A percentile compares a stretch with the other conserved stretches of the same genome.
Conservation (phyloP, 306 rosid species). For the Argentina anserina region DNA sequence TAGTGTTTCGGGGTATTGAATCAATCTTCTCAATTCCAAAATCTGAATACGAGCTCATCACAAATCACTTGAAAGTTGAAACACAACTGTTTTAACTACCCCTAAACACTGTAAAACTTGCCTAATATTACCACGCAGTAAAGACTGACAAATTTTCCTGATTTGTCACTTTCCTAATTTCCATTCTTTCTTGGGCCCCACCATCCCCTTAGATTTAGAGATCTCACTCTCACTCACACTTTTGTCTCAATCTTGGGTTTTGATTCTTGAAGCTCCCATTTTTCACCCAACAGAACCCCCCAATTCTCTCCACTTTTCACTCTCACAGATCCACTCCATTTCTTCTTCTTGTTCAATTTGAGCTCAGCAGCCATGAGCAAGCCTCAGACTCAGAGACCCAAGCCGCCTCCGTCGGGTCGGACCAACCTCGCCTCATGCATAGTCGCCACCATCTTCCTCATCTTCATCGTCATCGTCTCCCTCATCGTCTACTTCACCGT, state of each 20-base stretch:
- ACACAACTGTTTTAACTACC: too few species aligned
- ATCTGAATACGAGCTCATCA: too few species aligned
- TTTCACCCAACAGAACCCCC: background rate
- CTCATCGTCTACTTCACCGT: slow-evolving; percentile 67
- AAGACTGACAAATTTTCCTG: too few species aligned
- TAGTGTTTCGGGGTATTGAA: too few species aligned
- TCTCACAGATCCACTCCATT: slow-evolving; percentile 5
- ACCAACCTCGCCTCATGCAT: slow-evolving; percentile 90
- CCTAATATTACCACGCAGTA: too few species aligned
- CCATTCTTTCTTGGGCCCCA: too few species aligned
- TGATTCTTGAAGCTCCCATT: too few species aligned
- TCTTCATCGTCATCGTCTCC: slow-evolving; percentile 48
- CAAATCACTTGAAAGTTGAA: too few species aligned
- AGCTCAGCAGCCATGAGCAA: slow-evolving; percentile 40
- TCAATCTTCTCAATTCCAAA: too few species aligned
- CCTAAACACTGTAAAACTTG: too few species aligned
- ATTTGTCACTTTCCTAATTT: too few species aligned
- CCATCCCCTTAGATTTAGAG: background rate
- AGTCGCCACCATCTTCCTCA: slow-evolving; percentile 71
- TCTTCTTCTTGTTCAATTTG: background rate
- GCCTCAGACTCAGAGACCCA: slow-evolving; percentile 29
- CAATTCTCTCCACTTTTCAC: background rate
- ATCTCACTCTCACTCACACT: background rate
- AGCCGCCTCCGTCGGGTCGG: slow-evolving; percentile 64
- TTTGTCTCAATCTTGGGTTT: background rate